phyloP scores from a whole-genome alignment of 352 stramenopile species.

The Phytophthora sp. region DNA sequence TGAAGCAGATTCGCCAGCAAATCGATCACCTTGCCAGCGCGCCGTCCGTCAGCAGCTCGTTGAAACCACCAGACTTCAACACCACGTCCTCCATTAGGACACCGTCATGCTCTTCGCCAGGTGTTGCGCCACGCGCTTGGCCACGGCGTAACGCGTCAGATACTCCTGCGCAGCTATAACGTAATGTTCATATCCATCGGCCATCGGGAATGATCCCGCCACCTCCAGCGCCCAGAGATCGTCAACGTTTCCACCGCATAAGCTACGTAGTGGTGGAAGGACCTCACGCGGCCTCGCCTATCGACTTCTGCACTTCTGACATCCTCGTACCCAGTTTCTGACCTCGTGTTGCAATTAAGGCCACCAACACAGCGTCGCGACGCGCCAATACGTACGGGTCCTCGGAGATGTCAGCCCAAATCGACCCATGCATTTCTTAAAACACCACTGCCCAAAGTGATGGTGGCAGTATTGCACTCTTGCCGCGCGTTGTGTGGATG shows the following conservation, averaged over 20 bases:
- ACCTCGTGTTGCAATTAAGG: background rate
- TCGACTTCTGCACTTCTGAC: no score
- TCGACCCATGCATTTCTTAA: background rate
- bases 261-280: no score
- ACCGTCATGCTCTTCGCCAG: background rate
- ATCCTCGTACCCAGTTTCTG: background rate
- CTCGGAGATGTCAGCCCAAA: background rate
- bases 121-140: background rate
- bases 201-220: background rate
- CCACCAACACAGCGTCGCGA: background rate
- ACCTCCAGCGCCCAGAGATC: background rate
- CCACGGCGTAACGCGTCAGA: background rate
- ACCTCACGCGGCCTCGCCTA: no score
- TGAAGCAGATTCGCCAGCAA: background rate
- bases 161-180: background rate
- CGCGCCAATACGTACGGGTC: no score
- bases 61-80: background rate
- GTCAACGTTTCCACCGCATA: no score
- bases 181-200: background rate
- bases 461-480: background rate
- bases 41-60: background rate
- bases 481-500: no score
- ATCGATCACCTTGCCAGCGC: background rate
- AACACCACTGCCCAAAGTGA: background rate
- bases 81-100: slow-evolving; percentile 1